These are phyloP conservation scores for Penicillium sp. DNA, from an alignment of 2,329 filamentous ascomycete genomes.

Conservation along the genomic window DNA sequence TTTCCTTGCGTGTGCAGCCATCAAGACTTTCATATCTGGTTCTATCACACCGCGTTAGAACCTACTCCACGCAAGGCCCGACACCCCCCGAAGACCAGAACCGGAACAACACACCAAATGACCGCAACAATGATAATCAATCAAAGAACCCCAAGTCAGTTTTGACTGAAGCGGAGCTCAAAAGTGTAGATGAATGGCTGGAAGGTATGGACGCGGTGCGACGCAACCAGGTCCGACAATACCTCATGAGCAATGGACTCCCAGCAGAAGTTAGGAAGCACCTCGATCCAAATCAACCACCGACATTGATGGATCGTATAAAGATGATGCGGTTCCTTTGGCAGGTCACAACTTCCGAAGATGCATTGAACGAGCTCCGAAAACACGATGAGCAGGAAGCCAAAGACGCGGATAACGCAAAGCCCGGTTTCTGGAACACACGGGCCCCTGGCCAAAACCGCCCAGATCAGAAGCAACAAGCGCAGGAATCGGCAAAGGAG, in stretches of 20 bases:
- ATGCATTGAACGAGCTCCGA: slow-evolving; percentile 19
- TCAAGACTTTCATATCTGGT: slow-evolving; percentile 41
- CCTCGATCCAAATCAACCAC: slow-evolving; percentile 50
- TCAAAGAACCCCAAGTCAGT: slow-evolving; percentile 42
- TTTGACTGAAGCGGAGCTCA: slow-evolving; percentile 56
- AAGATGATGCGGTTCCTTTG: slow-evolving; percentile 59
- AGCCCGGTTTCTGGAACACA: neutral
- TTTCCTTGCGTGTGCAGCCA: slow-evolving; percentile 40
- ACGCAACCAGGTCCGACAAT: slow-evolving; percentile 60
- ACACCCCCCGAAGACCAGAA: slow-evolving; percentile 44
- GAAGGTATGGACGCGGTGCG: slow-evolving; percentile 54
- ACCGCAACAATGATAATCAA: slow-evolving; percentile 23
- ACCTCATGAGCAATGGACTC: slow-evolving; percentile 67
- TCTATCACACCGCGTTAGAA: slow-evolving; percentile 35
- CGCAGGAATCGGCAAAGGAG: slow-evolving; percentile 21
- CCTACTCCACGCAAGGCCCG: slow-evolving; percentile 48
- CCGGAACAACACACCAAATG: slow-evolving; percentile 44
- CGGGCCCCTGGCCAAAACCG: neutral
- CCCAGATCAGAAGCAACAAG: slow-evolving; percentile 31
- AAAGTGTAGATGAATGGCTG: slow-evolving; percentile 59
- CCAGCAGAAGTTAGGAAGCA: slow-evolving; percentile 67
- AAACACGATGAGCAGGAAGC: slow-evolving; percentile 23
- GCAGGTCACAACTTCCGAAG: slow-evolving; percentile 50
- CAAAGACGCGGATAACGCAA: slow-evolving; percentile 27
- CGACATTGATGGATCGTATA: slow-evolving; percentile 58